Base-by-base conservation (phyloP, 208 protist species). In the Trypanosoma melophagium region DNA sequence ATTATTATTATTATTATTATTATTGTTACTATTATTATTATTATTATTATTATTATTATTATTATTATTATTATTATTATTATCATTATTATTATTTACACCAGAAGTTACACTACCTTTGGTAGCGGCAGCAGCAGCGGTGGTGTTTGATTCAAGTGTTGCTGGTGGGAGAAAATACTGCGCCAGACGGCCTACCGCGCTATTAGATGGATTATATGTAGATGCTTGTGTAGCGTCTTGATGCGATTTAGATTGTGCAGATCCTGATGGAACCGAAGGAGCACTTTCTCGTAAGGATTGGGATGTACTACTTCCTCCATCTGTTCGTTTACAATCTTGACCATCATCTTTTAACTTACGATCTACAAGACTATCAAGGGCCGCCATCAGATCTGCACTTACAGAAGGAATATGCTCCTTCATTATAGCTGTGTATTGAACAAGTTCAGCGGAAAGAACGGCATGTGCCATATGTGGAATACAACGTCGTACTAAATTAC, bases 301-400 rank as follows among this genome's bases (percentile, higher is more conserved):
- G 1, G 45, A 17, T 24, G n/a, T 19, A 49, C 22, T 22, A 42
- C 19, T 38, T 5, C 50, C 28, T 13, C 5, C 7, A 14, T 35
- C 50, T 38, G 7, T 25, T 31, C 9, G 45, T 21, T 50, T 47
- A 42, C 28, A 45, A 2, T 67, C 31, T n/a, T 67, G 14, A 41
- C 7, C 17, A 56, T 56, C 74, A 54, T 89, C 81, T 55, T 81
- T 85, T 47, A 95, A 76, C 40, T 81, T 89, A 45, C 49, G 71
- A 57, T 96, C 84, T 3, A 96, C 90, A 38, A 96, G 73, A 49
- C 60, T 68, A 61, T 96, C 81, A 10, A 96, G 79, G 13, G 80
- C 76, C 10, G 49, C 52, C 76, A 92, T 81, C 16, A 94, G 60
- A 28, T 89, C 82, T 12, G 66, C 45, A 22, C 64, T 67, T 22